Percentiles rank a stretch among this genome's conserved stretches.
These are phyloP conservation scores for Zymoseptoria brevis DNA, from an alignment of 2,329 filamentous ascomycete species.

Conservation along the genomic window DNA sequence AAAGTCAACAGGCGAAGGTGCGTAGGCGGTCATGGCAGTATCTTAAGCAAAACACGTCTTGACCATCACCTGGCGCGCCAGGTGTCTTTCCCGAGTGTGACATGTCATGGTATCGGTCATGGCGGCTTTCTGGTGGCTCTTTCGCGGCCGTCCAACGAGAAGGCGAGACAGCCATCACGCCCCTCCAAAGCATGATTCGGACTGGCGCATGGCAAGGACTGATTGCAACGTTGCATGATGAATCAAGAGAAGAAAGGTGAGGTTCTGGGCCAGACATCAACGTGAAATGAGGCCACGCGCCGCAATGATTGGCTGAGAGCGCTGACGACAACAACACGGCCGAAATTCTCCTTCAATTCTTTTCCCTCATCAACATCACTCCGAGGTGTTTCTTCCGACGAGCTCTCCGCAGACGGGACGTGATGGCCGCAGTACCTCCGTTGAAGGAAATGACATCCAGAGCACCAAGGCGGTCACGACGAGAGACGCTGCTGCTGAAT, in stretches of 20 bases:
- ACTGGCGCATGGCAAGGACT: neutral
- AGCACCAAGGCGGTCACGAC: neutral
- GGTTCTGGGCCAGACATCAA: neutral
- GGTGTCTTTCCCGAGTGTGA: neutral
- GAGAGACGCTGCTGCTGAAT: neutral
- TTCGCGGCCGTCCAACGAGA: neutral
- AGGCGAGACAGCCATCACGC: neutral
- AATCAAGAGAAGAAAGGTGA: neutral
- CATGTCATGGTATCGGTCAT: neutral
- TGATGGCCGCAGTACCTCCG: neutral
- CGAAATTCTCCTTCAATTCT: neutral
- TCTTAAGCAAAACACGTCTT: neutral
- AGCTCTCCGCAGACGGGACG: neutral
- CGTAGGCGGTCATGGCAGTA: neutral
- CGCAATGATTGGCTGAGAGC: neutral
- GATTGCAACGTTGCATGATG: neutral
- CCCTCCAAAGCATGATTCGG: neutral
- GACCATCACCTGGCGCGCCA: neutral
- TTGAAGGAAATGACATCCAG: neutral
- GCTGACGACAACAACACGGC: neutral
- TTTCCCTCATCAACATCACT: neutral
- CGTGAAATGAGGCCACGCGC: neutral
- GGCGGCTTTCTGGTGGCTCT: neutral
- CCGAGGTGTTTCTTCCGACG: neutral
- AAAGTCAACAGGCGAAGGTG: neutral